Conservation (phyloP, 345 rosid genomes). For the Populus tremula region DNA sequence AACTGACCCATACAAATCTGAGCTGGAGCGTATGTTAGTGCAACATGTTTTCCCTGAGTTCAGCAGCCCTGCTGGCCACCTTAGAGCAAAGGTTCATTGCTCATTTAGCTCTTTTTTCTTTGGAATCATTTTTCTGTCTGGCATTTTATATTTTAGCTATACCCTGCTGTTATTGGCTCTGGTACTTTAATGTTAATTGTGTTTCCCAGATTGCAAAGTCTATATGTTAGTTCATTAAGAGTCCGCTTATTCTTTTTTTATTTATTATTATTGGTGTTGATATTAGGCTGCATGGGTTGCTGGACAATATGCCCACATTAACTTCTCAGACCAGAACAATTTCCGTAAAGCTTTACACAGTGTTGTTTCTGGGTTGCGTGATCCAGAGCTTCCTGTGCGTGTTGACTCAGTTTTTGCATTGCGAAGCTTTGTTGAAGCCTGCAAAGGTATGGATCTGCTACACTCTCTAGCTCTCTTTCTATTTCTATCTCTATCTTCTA, state of each 20-base stretch:
- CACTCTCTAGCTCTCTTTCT: neutral
- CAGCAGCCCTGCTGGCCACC: constrained; percentile 88
- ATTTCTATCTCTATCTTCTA: neutral
- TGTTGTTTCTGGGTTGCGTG: constrained; percentile 89
- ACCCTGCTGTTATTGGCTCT: neutral
- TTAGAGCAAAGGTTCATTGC: constrained; percentile 83
- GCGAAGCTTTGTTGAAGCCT: constrained; percentile 90
- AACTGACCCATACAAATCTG: constrained; percentile 88
- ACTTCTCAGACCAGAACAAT: constrained; percentile 76
- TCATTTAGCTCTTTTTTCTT: constrained; percentile 9
- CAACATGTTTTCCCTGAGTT: constrained; percentile 99
- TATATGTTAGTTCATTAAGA: neutral
- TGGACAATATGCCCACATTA: constrained; percentile 89
- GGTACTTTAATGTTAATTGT: neutral
- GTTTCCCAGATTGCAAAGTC: neutral
- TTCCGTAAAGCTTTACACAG: constrained; percentile 78
- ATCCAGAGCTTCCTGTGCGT: constrained; percentile 95
- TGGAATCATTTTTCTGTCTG: neutral
- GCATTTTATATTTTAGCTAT: constrained; percentile 7
- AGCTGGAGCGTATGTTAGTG: constrained; percentile 88
- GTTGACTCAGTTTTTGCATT: constrained; percentile 97
- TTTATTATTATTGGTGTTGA: constrained; percentile 7
- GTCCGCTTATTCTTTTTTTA: neutral
- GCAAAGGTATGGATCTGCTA: constrained; percentile 52
- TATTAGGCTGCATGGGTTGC: constrained; percentile 98